Conservation (phyloP, 139 green algal species). For the Desmodesmus armatus region DNA sequence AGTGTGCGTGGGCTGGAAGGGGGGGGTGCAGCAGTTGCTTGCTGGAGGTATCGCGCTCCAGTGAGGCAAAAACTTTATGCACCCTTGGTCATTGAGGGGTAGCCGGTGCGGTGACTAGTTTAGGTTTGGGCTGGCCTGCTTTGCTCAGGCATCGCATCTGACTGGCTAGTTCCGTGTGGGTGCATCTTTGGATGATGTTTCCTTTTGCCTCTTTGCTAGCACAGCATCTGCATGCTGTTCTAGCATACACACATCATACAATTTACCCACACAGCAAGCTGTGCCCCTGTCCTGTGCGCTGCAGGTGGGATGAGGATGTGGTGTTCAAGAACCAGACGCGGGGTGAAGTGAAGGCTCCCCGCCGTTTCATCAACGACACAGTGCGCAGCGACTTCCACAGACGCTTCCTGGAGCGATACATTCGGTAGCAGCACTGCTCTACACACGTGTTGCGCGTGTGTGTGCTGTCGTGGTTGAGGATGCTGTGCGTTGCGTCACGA, state of each 20-base stretch:
- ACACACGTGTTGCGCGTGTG: background rate
- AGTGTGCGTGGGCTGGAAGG: no score
- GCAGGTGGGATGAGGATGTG: conserved; percentile 98
- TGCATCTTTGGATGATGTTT: background rate
- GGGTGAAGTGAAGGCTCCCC: conserved; percentile 89
- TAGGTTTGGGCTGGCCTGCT: background rate
- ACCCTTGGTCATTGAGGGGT: no score
- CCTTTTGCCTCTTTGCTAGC: background rate
- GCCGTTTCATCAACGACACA: conserved; percentile 99
- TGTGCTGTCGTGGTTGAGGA: background rate
- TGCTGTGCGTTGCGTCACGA: background rate
- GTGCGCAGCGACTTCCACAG: conserved; percentile 98
- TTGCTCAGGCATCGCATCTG: background rate
- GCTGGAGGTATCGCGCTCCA: no score
- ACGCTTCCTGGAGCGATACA: conserved; percentile 94
- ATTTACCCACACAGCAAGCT: no score
- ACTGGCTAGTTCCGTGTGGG: background rate
- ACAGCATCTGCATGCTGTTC: background rate
- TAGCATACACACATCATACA: no score
- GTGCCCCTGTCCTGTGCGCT: background rate
- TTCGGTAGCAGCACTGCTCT: conserved; percentile 70
- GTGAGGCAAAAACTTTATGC: no score
- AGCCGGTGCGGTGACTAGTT: no score
- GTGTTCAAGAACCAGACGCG: conserved; percentile 96
- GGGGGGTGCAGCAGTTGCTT: no score